Percentiles rank a stretch among this genome's conserved stretches.
phyloP scores from a whole-genome alignment of 257 asterid species.

The Solanum sitiens region DNA sequence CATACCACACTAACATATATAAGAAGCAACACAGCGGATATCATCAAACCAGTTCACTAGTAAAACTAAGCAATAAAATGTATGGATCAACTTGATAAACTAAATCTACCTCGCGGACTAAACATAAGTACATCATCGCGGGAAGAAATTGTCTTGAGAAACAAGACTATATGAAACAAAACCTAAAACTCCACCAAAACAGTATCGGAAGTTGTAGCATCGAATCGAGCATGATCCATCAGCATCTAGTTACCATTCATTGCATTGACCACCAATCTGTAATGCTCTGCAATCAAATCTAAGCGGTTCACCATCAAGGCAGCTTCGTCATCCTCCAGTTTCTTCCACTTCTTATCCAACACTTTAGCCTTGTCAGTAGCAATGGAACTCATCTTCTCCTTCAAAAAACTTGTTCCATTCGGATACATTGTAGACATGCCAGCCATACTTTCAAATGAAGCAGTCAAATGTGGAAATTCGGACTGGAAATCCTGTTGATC shows the following conservation, averaged over 20 bases:
- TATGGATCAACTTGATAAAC: neutral
- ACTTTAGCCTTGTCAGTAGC: neutral
- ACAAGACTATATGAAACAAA: neutral
- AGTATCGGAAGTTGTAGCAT: neutral
- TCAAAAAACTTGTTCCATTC: neutral
- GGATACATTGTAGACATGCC: neutral
- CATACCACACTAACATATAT: neutral
- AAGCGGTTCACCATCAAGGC: neutral
- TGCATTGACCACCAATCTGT: neutral
- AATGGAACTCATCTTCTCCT: neutral
- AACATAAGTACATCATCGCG: neutral
- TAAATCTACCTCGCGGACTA: neutral
- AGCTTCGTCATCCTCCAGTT: neutral
- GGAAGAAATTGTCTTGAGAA: neutral
- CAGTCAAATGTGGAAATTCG: neutral
- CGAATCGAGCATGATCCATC: neutral
- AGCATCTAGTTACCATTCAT: neutral
- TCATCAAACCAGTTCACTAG: neutral
- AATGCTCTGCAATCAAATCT: neutral
- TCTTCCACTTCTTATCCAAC: neutral
- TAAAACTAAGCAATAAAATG: neutral
- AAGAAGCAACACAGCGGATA: neutral
- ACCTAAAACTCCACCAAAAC: neutral
- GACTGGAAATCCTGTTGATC: neutral
- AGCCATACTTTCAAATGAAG: neutral